phyloP scores from a whole-genome alignment of 352 stramenopile genomes.

The Saprolegnia parasitica region DNA sequence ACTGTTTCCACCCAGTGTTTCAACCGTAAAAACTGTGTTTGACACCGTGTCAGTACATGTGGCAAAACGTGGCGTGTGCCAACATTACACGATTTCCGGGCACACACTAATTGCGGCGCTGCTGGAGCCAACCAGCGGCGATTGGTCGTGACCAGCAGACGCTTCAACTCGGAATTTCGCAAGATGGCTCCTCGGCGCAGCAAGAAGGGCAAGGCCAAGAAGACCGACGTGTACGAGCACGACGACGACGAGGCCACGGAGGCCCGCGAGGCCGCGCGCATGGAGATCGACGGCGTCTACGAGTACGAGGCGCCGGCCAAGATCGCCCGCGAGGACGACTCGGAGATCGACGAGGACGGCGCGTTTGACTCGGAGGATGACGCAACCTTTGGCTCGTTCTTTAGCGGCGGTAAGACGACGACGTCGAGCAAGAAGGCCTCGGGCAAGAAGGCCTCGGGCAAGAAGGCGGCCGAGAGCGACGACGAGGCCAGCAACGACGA shows the following conservation, averaged over 20 bases:
- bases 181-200: conserved; percentile 30
- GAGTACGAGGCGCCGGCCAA: conserved; percentile 71
- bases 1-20: too few relatives aligned
- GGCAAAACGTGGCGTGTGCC: too few relatives aligned
- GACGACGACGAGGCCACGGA: conserved; percentile 70
- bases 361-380: conserved; percentile 94
- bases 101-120: not conserved
- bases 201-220: conserved; percentile 34
- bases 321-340: conserved; percentile 79
- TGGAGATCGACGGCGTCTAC: conserved; percentile 77
- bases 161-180: conserved; percentile 5
- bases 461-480: conserved; percentile 17
- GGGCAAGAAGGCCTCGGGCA: conserved; percentile 25
- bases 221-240: conserved; percentile 73
- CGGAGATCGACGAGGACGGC: conserved; percentile 91
- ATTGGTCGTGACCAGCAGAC: conserved; percentile 1
- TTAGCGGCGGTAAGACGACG: conserved; percentile 32
- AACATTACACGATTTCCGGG: too few relatives aligned
- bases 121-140: conserved; percentile 1
- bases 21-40: too few relatives aligned
- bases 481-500: conserved; percentile 26
- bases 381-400: conserved; percentile 82
- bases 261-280: conserved; percentile 50
- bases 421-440: conserved; percentile 13
- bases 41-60: too few relatives aligned